Conservation (phyloP, 306 rosid species). For the Canavalia ensiformis region DNA sequence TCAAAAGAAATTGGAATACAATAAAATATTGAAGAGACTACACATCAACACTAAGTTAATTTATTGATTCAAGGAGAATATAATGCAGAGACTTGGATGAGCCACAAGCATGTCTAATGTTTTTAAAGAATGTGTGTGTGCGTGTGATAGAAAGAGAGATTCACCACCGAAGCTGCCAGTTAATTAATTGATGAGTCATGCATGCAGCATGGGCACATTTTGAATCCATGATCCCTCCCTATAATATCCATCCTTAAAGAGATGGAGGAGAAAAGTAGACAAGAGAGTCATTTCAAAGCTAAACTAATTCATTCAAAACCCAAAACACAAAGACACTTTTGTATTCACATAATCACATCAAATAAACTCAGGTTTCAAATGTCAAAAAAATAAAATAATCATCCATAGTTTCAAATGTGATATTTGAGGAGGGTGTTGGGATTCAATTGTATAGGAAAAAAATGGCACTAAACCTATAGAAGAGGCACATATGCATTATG, state of each 20-base stretch:
- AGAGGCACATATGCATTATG: conserved; percentile 29
- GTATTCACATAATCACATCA: conserved; percentile 38
- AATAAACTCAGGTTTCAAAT: conserved; percentile 26
- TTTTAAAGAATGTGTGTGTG: neutral
- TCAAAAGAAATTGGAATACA: conserved; percentile 17
- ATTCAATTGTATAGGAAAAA: conserved; percentile 1
- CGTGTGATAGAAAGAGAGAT: neutral
- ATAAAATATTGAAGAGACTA: conserved; percentile 7
- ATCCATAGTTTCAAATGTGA: conserved; percentile 28
- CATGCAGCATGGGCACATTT: conserved; percentile 12
- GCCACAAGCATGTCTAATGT: neutral
- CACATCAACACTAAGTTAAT: conserved; percentile 3
- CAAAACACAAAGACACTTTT: conserved; percentile 21
- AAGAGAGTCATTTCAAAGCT: conserved; percentile 27
- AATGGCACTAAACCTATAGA: neutral
- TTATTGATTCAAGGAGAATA: conserved; percentile 26
- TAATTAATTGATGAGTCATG: conserved; percentile 27
- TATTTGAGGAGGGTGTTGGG: neutral
- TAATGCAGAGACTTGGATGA: conserved; percentile 16
- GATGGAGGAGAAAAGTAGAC: conserved; percentile 41
- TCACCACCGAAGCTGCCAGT: conserved; percentile 29
- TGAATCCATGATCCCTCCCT: conserved; percentile 16
- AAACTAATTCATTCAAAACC: conserved; percentile 34
- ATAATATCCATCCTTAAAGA: conserved; percentile 1
- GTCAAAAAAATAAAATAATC: neutral